Evolutionary conservation across 768 basidiomycete species (phyloP).

Genomic region (Dacryopinax spathularia): DNA sequence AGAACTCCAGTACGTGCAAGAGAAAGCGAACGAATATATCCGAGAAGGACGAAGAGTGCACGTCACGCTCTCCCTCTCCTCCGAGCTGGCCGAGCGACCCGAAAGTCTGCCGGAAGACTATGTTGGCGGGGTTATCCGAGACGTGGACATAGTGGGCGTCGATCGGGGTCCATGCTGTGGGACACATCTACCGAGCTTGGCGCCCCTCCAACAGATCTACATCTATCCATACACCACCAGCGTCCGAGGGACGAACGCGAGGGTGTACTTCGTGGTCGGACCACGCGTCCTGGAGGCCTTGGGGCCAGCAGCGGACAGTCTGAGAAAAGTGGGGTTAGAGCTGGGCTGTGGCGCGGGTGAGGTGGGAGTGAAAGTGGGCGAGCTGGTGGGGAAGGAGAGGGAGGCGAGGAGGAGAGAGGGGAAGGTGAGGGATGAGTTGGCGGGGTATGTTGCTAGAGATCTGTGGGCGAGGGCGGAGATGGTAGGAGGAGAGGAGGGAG

Average conservation of each 20-base stretch:
- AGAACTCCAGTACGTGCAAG: slow-evolving; percentile 49
- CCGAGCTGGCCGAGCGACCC: slow-evolving; percentile 6
- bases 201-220: slow-evolving; percentile 38
- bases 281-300: slow-evolving; percentile 57
- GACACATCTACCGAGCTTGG: slow-evolving; percentile 65
- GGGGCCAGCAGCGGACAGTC: slow-evolving; percentile 38
- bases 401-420: slow-evolving; percentile 52
- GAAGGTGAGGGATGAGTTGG: slow-evolving; percentile 55
- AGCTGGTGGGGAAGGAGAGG: slow-evolving; percentile 31
- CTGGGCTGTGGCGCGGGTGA: slow-evolving; percentile 55
- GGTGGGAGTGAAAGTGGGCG: slow-evolving; percentile 31
- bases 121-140: slow-evolving; percentile 60
- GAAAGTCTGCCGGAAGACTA: slow-evolving; percentile 55
- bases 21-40: slow-evolving; percentile 50
- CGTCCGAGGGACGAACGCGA: slow-evolving; percentile 45
- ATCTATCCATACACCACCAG: slow-evolving; percentile 59
- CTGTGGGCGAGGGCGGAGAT: slow-evolving; percentile 6
- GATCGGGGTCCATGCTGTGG: slow-evolving; percentile 74
- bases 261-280: slow-evolving; percentile 73
- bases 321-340: slow-evolving; percentile 42
- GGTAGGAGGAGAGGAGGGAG: slow-evolving; percentile 3
- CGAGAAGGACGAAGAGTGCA: slow-evolving; percentile 53
- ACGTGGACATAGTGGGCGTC: slow-evolving; percentile 66
- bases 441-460: slow-evolving; percentile 25
- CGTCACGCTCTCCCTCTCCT: slow-evolving; percentile 21